phyloP scores from a whole-genome alignment of 768 basidiomycete species.

The Dendrothele bispora region DNA sequence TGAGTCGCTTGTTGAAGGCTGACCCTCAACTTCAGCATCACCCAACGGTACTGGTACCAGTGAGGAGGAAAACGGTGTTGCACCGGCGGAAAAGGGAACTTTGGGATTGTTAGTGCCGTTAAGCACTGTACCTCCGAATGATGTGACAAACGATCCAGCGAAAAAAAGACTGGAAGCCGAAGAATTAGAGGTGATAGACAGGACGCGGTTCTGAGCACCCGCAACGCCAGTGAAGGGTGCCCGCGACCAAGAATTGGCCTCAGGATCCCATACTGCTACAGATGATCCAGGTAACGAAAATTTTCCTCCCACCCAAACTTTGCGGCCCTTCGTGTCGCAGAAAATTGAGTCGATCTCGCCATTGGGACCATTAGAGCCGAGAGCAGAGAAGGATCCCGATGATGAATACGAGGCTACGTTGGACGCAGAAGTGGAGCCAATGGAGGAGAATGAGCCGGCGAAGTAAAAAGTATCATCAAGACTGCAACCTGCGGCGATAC shows the following conservation, averaged over 20 bases:
- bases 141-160: slow-evolving; percentile 82
- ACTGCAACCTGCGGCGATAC: slow-evolving; percentile 71
- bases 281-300: slow-evolving; percentile 68
- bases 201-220: slow-evolving; percentile 67
- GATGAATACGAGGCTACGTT: slow-evolving; percentile 81
- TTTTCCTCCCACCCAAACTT: slow-evolving; percentile 78
- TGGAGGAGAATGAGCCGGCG: slow-evolving; percentile 79
- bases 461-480: slow-evolving; percentile 73
- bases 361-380: slow-evolving; percentile 71
- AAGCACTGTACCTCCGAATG: slow-evolving; percentile 53
- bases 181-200: slow-evolving; percentile 73
- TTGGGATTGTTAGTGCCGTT: slow-evolving; percentile 82
- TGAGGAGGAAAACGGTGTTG: slow-evolving; percentile 86
- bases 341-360: slow-evolving; percentile 72
- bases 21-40: slow-evolving; percentile 52
- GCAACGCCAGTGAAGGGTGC: slow-evolving; percentile 82
- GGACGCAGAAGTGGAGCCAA: slow-evolving; percentile 55
- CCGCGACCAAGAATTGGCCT: slow-evolving; percentile 66
- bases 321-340: slow-evolving; percentile 67
- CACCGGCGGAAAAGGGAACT: slow-evolving; percentile 78
- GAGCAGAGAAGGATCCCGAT: slow-evolving; percentile 54
- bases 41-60: slow-evolving; percentile 78
- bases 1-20: slow-evolving; percentile 59
- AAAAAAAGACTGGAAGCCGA: slow-evolving; percentile 80
- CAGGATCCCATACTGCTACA: slow-evolving; percentile 71